Percentiles rank a stretch among this genome's conserved stretches.
These are phyloP conservation scores for Arabis alpina DNA, from an alignment of 345 rosid genomes.

Conservation along the genomic window DNA sequence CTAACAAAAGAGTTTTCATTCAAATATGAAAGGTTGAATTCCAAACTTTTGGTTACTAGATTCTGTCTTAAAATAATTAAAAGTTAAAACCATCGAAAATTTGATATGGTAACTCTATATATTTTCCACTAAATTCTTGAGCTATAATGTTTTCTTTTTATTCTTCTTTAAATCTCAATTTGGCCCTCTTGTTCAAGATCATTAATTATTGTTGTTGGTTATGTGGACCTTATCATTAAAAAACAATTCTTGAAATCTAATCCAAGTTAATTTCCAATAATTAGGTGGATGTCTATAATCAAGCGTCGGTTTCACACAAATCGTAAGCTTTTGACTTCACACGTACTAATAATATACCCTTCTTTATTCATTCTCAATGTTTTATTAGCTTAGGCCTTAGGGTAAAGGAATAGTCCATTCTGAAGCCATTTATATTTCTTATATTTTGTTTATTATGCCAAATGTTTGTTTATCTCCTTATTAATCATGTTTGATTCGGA, in stretches of 20 bases:
- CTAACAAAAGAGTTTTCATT: background rate
- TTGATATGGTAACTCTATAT: background rate
- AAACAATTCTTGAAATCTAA: constrained; percentile 27
- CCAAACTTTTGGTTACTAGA: background rate
- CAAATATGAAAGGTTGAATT: background rate
- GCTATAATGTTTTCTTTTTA: background rate
- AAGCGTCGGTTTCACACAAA: constrained; percentile 31
- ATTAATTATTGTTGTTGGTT: background rate
- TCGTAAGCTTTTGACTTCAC: constrained; percentile 24
- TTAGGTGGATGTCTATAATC: background rate
- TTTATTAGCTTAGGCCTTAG: constrained; percentile 14
- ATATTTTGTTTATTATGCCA: no score
- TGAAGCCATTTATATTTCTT: background rate
- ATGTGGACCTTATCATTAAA: constrained; percentile 8
- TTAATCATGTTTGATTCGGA: no score
- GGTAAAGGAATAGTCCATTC: constrained; percentile 13
- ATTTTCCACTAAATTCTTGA: background rate
- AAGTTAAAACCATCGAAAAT: background rate
- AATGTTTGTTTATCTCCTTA: no score
- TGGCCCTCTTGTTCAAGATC: background rate
- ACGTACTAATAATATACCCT: background rate
- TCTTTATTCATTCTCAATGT: background rate
- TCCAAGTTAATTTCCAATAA: constrained; percentile 7
- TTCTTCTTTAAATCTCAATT: background rate
- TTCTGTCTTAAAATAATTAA: background rate